Evolutionary conservation across 345 rosid species (phyloP), one percentile per base, ranked within the genome.

Genomic region (Lumnitzera littorea): DNA sequence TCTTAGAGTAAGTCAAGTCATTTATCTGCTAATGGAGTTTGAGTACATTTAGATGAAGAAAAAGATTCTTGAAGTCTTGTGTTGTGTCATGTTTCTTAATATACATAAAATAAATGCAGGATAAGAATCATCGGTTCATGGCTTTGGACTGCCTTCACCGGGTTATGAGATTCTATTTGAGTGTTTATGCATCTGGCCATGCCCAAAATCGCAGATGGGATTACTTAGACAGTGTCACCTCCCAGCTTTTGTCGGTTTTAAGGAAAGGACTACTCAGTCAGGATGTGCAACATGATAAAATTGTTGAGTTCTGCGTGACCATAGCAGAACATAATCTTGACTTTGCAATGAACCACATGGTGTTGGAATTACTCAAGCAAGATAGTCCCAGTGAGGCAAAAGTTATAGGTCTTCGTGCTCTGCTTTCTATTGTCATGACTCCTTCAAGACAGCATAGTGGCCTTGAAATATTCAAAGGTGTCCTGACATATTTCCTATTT

Each of bases 281-380:
- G 78, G 99, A 90, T 82, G 85, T 82, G 48, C 99, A 94, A 69
- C 97, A 94, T 63, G 99, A 94, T 74, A 94, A 94, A 76, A 86
- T 94, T 72, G 96, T 94, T 61, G 97, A 94, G 67, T 94, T 94
- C 68, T 94, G 99, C 73, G 99, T 90, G 67, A 84, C 95, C 54
- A 83, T 94, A 67, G 91, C 97, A 24, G 99, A 90, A 53, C 99
- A 94, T 82, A 90, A 94, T 81, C 97, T 90, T 82, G 99, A 94
- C 81, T 94, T 94, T 69, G 77, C 97, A 62, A 94, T 90, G 97
- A 94, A 94, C 70, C 99, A 90, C 74, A 94, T 90, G 99, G 74
- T 94, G 47, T 73, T 94, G 62, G 99, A 90, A 80, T 81, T 94
- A 74, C 82, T 94, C 70, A 94, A 90, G 77, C 96, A 88, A 76